Evolutionary conservation across 257 asterid species (phyloP), one percentile per base, ranked within the genome.

Genomic region (Echium plantagineum): DNA sequence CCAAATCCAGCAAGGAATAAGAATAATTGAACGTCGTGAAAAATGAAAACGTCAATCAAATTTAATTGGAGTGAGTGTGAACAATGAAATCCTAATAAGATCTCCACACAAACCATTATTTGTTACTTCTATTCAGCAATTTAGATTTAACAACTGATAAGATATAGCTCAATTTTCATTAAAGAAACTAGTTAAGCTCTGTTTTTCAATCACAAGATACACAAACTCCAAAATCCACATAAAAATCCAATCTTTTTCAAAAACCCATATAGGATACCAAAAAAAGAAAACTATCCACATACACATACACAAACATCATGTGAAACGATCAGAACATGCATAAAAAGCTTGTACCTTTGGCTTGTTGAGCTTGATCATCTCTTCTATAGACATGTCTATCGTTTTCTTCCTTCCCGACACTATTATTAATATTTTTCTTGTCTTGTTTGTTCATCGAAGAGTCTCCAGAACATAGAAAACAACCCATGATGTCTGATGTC

Each of bases 381-480:
- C 61, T 60, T 63, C 55, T 72, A 21, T 38, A 17, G 9, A 67
- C 77, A 70, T 72, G 55, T 47, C 57, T 63, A 51, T 22, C 65
- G 35, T 20, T 52, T 4, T 31, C 38, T 5, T 31, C 38, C 6
- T 55, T 55, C 22, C 56, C 42, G 47, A 21, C 51, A 24, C 19
- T 64, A 21, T 42, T 56, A 31, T 17, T 54, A 19, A 66, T 55
- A 32, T 69, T 70, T 58, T 62, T 75, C 66, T 66, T 77, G 28
- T 66, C 61, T n/a, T 78, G 66, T 63, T 69, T 79, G 69, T 74
- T 74, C 5, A 58, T 55, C 21, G 91, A 75, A 62, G 90, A 67
- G 66, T 77, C 87, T 16, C 93, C 81, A 4, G 82, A 73, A 66
- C 94, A 81, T 74, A 66, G 78, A 66, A 88, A 85, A 80, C 94